Conservation (phyloP, 2,329 filamentous ascomycete species). For the Cladosporium sp. region DNA sequence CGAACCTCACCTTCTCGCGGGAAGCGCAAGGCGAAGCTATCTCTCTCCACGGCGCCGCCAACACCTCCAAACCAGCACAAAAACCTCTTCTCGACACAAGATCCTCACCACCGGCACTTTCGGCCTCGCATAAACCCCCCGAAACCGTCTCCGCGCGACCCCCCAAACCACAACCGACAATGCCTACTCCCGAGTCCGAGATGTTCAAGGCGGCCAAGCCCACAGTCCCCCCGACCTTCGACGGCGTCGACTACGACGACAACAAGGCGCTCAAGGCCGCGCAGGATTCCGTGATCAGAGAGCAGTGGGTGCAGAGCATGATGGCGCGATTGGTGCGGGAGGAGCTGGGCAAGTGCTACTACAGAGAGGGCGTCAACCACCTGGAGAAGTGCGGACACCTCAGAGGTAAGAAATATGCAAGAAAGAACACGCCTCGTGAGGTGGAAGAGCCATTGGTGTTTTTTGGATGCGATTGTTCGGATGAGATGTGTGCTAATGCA, state of each 20-base stretch:
- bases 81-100: not conserved
- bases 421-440: not conserved
- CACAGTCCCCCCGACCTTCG: conserved; percentile 77
- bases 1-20: conserved; percentile 9
- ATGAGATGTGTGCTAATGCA: not conserved
- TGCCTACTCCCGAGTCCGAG: conserved; percentile 82
- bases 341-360: conserved; percentile 84
- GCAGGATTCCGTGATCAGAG: conserved; percentile 77
- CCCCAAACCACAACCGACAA: conserved; percentile 39
- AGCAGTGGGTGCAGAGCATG: conserved; percentile 89
- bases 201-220: conserved; percentile 84
- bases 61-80: not conserved
- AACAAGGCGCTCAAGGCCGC: conserved; percentile 78
- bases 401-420: conserved; percentile 64
- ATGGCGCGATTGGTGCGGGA: conserved; percentile 81
- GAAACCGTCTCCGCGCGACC: not conserved
- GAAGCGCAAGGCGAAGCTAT: not conserved
- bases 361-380: conserved; percentile 81
- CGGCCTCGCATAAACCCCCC: not conserved
- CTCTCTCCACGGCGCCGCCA: conserved; percentile 5
- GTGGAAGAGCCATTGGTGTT: not conserved
- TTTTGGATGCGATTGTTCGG: not conserved
- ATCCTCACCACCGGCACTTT: not conserved
- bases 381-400: conserved; percentile 81
- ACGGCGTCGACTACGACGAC: conserved; percentile 85